phyloP scores from a whole-genome alignment of 1,284 basidiomycete species.

The Apiotrichum porosum region DNA sequence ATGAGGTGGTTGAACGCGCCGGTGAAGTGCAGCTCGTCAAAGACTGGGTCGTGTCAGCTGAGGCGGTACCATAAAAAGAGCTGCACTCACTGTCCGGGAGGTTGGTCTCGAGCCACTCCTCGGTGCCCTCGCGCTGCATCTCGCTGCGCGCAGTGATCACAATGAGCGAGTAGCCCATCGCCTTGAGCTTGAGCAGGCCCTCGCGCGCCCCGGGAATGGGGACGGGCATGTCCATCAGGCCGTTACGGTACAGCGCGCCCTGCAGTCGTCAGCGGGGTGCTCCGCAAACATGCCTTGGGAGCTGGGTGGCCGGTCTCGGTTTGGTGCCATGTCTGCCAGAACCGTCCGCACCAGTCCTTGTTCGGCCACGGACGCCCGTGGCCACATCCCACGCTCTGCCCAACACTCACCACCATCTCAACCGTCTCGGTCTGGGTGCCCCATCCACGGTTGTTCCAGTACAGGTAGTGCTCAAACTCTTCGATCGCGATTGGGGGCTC shows the following conservation, averaged over 20 bases:
- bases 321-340: too few species aligned
- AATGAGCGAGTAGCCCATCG: constrained; percentile 60
- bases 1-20: constrained; percentile 58
- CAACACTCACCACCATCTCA: constrained; percentile 40
- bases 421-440: constrained; percentile 55
- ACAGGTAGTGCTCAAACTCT: constrained; percentile 62
- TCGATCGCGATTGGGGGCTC: constrained; percentile 50
- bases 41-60: constrained; percentile 49
- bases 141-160: constrained; percentile 69
- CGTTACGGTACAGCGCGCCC: constrained; percentile 18
- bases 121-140: constrained; percentile 58
- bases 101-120: constrained; percentile 62
- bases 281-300: constrained; percentile 19
- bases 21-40: constrained; percentile 67
- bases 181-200: constrained; percentile 56
- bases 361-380: too few species aligned
- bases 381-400: too few species aligned
- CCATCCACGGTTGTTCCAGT: constrained; percentile 66
- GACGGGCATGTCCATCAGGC: constrained; percentile 47
- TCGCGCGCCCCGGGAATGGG: constrained; percentile 65
- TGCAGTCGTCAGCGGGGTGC: constrained; percentile 1
- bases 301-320: constrained; percentile 7
- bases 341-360: too few species aligned
- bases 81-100: constrained; percentile 56
- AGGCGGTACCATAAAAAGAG: not conserved